Evolutionary conservation across 768 basidiomycete genomes (phyloP).

Genomic region (Mycena kentingensis): DNA sequence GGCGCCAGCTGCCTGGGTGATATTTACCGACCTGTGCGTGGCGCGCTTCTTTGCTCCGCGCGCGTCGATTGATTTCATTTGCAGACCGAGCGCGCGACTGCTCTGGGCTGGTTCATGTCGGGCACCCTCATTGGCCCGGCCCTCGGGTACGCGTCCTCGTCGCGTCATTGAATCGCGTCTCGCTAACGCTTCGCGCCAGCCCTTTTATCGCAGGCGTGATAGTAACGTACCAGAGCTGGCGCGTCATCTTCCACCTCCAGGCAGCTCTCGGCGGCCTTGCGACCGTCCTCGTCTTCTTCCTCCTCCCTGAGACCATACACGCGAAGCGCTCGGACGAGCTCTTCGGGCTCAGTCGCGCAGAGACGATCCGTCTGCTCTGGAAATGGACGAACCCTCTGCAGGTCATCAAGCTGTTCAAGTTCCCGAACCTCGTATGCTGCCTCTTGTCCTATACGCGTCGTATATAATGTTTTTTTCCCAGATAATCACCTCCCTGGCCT

Average conservation of each 20-base stretch:
- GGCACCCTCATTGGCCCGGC: conserved; percentile 23
- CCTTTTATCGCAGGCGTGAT: conserved; percentile 22
- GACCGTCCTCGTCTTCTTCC: conserved; percentile 18
- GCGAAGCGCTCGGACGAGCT: conserved; percentile 19
- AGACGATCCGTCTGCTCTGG: conserved; percentile 11
- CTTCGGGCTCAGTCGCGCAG: conserved; percentile 3
- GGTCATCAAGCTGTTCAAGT: conserved; percentile 19
- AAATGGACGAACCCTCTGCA: conserved; percentile 16
- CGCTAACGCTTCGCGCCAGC: neutral
- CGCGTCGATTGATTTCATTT: neutral
- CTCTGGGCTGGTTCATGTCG: conserved; percentile 22
- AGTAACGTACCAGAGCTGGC: conserved; percentile 21
- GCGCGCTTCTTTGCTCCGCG: neutral
- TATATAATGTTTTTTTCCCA: neutral
- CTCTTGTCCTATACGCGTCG: neutral
- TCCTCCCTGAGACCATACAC: conserved; percentile 23
- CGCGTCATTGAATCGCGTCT: neutral
- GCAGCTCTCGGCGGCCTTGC: conserved; percentile 18
- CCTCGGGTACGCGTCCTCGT: conserved; percentile 7
- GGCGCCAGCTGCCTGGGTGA: conserved; percentile 20
- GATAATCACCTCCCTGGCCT: conserved; percentile 8
- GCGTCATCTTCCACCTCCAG: conserved; percentile 22
- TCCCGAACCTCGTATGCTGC: conserved; percentile 19
- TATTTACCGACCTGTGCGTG: conserved; percentile 19
- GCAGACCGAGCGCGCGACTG: conserved; percentile 19